phyloP scores from a whole-genome alignment of 257 asterid species.

The Mentha longifolia region DNA sequence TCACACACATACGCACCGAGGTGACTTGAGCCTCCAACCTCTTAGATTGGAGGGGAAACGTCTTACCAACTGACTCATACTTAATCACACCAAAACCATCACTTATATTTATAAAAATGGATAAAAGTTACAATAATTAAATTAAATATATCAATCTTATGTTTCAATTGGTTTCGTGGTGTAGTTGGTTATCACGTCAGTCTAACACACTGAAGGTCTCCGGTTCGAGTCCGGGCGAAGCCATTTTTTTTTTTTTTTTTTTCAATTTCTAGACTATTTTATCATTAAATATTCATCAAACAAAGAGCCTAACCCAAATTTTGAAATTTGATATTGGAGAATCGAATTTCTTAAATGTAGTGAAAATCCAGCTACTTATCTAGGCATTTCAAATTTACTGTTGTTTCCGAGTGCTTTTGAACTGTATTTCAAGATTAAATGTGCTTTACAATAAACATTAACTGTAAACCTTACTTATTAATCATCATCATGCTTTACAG shows the following conservation, averaged over 20 bases:
- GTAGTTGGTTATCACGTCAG: constrained; percentile 99
- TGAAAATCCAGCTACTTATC: constrained; percentile 28
- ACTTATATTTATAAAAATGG: too few species aligned
- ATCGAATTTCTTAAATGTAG: neutral
- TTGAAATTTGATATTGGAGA: neutral
- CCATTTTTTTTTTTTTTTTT: constrained; percentile 23
- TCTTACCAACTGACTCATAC: too few species aligned
- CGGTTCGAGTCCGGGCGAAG: constrained; percentile 75
- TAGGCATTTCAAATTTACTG: constrained; percentile 3
- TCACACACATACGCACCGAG: too few species aligned
- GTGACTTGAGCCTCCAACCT: too few species aligned
- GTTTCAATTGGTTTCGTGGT: constrained; percentile 82
- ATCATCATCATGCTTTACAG: constrained; percentile 22
- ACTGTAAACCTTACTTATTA: constrained; percentile 3
- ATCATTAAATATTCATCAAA: neutral
- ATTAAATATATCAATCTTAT: too few species aligned
- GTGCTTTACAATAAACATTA: constrained; percentile 29
- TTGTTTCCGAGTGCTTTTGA: constrained; percentile 26
- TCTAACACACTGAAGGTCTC: constrained; percentile 98
- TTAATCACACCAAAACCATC: too few species aligned
- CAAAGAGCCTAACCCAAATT: neutral
- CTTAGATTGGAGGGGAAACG: too few species aligned
- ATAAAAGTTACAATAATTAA: too few species aligned
- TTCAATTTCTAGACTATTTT: neutral
- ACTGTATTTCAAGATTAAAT: constrained; percentile 31